phyloP scores from a whole-genome alignment of 495 filamentous ascomycete genomes.

The Xylaria longipes region DNA sequence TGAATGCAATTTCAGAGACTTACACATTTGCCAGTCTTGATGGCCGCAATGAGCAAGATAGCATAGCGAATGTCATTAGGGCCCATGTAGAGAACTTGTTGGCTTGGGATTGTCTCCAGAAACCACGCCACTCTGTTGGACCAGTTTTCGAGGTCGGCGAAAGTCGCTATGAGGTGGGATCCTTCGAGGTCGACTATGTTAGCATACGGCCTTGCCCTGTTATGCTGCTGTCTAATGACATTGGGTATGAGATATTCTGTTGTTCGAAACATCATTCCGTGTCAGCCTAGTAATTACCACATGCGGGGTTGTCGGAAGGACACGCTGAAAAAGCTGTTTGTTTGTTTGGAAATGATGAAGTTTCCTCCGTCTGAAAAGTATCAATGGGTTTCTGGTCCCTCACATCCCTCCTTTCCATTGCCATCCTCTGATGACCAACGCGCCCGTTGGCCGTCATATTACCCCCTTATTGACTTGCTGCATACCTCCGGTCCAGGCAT shows the following conservation, averaged over 20 bases:
- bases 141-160: neutral
- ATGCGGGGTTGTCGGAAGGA: too few species aligned
- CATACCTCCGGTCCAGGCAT: too few species aligned
- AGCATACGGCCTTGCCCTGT: neutral
- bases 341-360: too few species aligned
- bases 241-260: slow-evolving; percentile 2
- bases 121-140: neutral
- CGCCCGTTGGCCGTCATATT: too few species aligned
- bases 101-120: neutral
- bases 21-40: slow-evolving; percentile 40
- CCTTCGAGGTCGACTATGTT: neutral
- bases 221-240: neutral
- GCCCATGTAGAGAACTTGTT: slow-evolving; percentile 39
- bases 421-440: too few species aligned
- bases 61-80: slow-evolving; percentile 50
- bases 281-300: too few species aligned
- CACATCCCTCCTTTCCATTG: too few species aligned
- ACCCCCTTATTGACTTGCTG: too few species aligned
- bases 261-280: neutral
- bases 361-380: too few species aligned
- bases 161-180: neutral
- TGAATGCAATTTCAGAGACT: too few species aligned
- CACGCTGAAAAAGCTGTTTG: too few species aligned
- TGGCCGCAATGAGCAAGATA: slow-evolving; percentile 43
- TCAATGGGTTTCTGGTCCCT: too few species aligned